phyloP scores from a whole-genome alignment of 2,329 filamentous ascomycete species.

The Westerdykella aurantiaca region DNA sequence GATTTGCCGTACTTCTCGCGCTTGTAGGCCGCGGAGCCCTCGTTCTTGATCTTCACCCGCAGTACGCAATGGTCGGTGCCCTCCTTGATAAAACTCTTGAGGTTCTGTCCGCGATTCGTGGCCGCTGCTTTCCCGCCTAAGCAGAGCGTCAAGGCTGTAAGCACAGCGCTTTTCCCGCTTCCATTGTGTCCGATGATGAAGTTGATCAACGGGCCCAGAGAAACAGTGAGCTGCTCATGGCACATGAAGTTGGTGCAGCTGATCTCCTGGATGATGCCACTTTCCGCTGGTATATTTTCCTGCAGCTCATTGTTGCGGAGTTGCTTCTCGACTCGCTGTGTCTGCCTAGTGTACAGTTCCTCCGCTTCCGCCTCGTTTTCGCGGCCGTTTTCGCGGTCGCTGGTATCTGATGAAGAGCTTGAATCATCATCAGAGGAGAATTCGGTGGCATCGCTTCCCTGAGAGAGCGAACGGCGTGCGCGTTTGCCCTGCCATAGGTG shows the following conservation, averaged over 20 bases:
- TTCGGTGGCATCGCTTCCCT: constrained; percentile 13
- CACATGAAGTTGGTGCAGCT: constrained; percentile 96
- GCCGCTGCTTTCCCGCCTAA: constrained; percentile 90
- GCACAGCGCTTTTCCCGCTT: constrained; percentile 91
- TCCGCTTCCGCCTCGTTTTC: constrained; percentile 14
- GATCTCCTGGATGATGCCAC: constrained; percentile 82
- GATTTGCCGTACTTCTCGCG: constrained; percentile 74
- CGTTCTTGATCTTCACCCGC: constrained; percentile 83
- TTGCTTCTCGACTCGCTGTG: constrained; percentile 26
- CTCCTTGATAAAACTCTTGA: constrained; percentile 89
- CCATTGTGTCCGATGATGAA: constrained; percentile 98
- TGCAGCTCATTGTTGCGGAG: constrained; percentile 15
- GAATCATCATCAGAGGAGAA: neutral
- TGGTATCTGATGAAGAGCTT: constrained; percentile 11
- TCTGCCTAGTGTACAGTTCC: constrained; percentile 16
- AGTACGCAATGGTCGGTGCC: constrained; percentile 70
- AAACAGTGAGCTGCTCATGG: constrained; percentile 72
- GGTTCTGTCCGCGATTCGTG: constrained; percentile 83
- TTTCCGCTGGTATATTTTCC: constrained; percentile 66
- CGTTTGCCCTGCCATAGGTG: constrained; percentile 24
- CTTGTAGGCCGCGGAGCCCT: constrained; percentile 77
- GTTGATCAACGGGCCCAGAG: constrained; percentile 91
- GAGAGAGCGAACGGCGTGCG: constrained; percentile 17
- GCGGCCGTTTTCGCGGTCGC: constrained; percentile 4
- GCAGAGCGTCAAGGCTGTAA: constrained; percentile 89